Evolutionary conservation across 805 yeast species (phyloP).

Genomic region (Trichomonascus vanleenenianus): DNA sequence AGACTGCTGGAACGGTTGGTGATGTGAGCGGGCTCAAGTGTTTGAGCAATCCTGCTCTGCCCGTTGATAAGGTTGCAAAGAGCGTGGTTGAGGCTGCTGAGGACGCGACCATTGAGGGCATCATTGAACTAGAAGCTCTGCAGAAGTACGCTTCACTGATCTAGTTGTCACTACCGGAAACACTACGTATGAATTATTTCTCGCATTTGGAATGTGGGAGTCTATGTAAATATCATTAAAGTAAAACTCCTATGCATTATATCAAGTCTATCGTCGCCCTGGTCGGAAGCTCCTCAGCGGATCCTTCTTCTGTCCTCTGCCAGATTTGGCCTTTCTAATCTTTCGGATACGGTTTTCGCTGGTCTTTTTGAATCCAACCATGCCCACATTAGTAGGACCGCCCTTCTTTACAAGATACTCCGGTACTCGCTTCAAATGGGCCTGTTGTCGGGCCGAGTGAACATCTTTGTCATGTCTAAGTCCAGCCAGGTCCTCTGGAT

Average conservation of each 20-base stretch:
- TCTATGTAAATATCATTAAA: neutral
- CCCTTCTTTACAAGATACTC: conserved; percentile 76
- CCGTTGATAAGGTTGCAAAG: conserved; percentile 57
- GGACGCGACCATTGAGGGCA: conserved; percentile 46
- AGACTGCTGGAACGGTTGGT: conserved; percentile 1
- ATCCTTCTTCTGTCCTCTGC: conserved; percentile 32
- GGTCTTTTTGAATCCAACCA: conserved; percentile 19
- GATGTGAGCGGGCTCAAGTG: conserved; percentile 20
- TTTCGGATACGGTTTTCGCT: conserved; percentile 21
- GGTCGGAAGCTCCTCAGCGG: conserved; percentile 52
- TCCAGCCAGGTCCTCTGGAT: conserved; percentile 85
- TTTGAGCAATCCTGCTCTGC: conserved; percentile 18
- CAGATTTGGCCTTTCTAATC: conserved; percentile 15
- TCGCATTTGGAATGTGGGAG: neutral
- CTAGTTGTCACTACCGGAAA: neutral
- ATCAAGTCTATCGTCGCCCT: neutral
- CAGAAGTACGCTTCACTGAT: conserved; percentile 9
- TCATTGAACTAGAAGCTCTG: conserved; percentile 45
- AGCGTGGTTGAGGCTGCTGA: conserved; percentile 48
- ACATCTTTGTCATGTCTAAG: conserved; percentile 88
- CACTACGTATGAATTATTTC: neutral
- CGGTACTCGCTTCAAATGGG: conserved; percentile 86
- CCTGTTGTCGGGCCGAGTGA: conserved; percentile 74
- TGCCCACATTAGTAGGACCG: conserved; percentile 17
- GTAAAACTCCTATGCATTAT: neutral